Base-by-base conservation (phyloP, 441 rosid species). In the Arabidopsis hybrid region DNA sequence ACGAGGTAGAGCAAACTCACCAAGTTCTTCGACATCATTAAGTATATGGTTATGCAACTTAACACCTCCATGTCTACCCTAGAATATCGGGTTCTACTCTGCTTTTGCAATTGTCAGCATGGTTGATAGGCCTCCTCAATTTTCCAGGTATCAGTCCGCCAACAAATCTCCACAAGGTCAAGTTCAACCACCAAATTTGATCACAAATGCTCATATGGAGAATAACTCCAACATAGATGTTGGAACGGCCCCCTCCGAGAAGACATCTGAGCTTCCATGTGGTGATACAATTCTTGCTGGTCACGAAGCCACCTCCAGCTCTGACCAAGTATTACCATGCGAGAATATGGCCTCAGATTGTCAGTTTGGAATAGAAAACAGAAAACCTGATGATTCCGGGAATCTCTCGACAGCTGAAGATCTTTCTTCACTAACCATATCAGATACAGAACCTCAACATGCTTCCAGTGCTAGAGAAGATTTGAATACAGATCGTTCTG, bases 101-200 rank as follows among this genome's bases (percentile, higher is more conserved):
- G 21, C 6, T 7, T 40, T 35, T 18, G 32, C 1, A 39, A 21
- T 21, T 17, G 3, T 53, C 39, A 21, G 55, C 29, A 69, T 9
- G 13, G n/a, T 56, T 65, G 50, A 77, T 31, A 65, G n/a, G 14
- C 52, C 32, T 45, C 10, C 42, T 18, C 57, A 57, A 47, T 56
- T 69, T 79, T 67, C 45, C 87, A 91, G 98, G 84, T 72, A 16
- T 60, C 84, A 56, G 73, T 45, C 84, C 10, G 63, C 75, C 21
- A 73, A 85, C 74, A 65, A 51, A 69, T 78, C 80, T 42, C 69
- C 61, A 69, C 86, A 78, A 82, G 77, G 69, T 46, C 69, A 53
- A 38, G 65, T 38, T 53, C 77, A 72, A 60, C 53, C 70, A 38
- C 58, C 61, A 61, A 75, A 69, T 81, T 74, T 71, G 35, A 64